A percentile compares a stretch with the other conserved stretches of the same genome.
Conservation (phyloP, 2,329 filamentous ascomycete species). For the Pseudogymnoascus sp. region DNA sequence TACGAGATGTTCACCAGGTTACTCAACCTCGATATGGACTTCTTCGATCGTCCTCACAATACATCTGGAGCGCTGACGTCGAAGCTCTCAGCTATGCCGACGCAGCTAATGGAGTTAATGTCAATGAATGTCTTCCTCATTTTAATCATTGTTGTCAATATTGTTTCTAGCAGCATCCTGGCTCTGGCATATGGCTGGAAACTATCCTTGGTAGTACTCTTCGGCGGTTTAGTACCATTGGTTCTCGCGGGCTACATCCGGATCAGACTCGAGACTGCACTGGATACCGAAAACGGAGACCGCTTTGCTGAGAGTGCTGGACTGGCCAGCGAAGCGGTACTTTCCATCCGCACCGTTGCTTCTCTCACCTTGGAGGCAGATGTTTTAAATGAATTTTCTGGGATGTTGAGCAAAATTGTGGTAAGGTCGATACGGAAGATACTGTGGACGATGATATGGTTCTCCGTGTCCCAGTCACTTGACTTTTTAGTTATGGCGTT, state of each 20-base stretch:
- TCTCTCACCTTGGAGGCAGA: slow-evolving; percentile 34
- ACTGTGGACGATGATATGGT: slow-evolving; percentile 21
- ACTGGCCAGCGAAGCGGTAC: slow-evolving; percentile 38
- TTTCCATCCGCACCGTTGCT: slow-evolving; percentile 37
- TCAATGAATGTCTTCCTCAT: slow-evolving; percentile 36
- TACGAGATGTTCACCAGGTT: slow-evolving; percentile 26
- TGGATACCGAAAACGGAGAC: slow-evolving; percentile 31
- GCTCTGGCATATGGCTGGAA: slow-evolving; percentile 37
- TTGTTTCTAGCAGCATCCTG: slow-evolving; percentile 33
- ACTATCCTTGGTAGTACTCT: slow-evolving; percentile 35
- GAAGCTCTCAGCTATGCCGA: slow-evolving; percentile 26
- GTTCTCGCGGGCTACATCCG: slow-evolving; percentile 33
- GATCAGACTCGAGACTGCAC: slow-evolving; percentile 34
- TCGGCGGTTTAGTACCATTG: slow-evolving; percentile 35
- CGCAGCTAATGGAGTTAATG: slow-evolving; percentile 39
- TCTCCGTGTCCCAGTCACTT: slow-evolving; percentile 28
- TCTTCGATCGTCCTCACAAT: slow-evolving; percentile 29
- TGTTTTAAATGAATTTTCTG: slow-evolving; percentile 28
- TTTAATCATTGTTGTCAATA: slow-evolving; percentile 32
- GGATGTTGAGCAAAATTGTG: slow-evolving; percentile 24
- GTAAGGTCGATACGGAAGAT: slow-evolving; percentile 13
- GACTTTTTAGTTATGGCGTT: slow-evolving; percentile 28
- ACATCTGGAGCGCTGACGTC: slow-evolving; percentile 28
- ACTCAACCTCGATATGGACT: slow-evolving; percentile 34
- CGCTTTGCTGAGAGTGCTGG: slow-evolving; percentile 33